These are phyloP conservation scores for Orbilia brochopaga DNA, from an alignment of 2,329 filamentous ascomycete genomes.

Conservation along the genomic window DNA sequence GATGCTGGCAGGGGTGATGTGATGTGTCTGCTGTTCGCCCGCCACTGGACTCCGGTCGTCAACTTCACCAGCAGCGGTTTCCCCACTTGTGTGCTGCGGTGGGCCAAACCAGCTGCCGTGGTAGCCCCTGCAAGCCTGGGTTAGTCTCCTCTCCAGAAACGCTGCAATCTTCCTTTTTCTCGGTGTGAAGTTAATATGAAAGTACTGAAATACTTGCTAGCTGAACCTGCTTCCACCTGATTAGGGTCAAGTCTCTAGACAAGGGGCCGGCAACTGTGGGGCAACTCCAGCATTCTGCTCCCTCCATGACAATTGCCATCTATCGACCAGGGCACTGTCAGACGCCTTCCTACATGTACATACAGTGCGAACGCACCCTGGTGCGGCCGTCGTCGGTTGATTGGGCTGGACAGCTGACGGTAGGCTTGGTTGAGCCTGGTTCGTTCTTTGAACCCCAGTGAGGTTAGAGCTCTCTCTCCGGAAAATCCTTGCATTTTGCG, in stretches of 20 bases:
- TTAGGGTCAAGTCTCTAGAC: slow-evolving; percentile 41
- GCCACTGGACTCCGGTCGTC: background rate
- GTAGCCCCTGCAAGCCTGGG: slow-evolving; percentile 19
- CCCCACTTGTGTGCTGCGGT: slow-evolving; percentile 49
- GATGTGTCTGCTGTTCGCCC: slow-evolving; percentile 4
- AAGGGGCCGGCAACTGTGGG: slow-evolving; percentile 48
- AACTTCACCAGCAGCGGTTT: background rate
- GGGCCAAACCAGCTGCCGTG: slow-evolving; percentile 15
- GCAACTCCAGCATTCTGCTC: slow-evolving; percentile 29
- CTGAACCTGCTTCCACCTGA: slow-evolving; percentile 27
- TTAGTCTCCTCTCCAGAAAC: slow-evolving; percentile 11
- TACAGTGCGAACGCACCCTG: slow-evolving; percentile 31
- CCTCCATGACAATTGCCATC: slow-evolving; percentile 18
- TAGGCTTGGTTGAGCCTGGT: slow-evolving; percentile 30
- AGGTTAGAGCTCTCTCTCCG: slow-evolving; percentile 47
- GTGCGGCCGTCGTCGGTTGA: slow-evolving; percentile 33
- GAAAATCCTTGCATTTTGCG: slow-evolving; percentile 50
- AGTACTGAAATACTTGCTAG: slow-evolving; percentile 21
- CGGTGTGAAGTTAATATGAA: slow-evolving; percentile 22
- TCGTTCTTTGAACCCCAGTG: slow-evolving; percentile 43
- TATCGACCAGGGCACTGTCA: slow-evolving; percentile 21
- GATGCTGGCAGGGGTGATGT: slow-evolving; percentile 3
- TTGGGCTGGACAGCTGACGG: slow-evolving; percentile 50
- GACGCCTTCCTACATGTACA: slow-evolving; percentile 18
- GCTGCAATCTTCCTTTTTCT: slow-evolving; percentile 12